phyloP scores from a whole-genome alignment of 192 early-diverging fungal species.

The Podochytrium sp. region DNA sequence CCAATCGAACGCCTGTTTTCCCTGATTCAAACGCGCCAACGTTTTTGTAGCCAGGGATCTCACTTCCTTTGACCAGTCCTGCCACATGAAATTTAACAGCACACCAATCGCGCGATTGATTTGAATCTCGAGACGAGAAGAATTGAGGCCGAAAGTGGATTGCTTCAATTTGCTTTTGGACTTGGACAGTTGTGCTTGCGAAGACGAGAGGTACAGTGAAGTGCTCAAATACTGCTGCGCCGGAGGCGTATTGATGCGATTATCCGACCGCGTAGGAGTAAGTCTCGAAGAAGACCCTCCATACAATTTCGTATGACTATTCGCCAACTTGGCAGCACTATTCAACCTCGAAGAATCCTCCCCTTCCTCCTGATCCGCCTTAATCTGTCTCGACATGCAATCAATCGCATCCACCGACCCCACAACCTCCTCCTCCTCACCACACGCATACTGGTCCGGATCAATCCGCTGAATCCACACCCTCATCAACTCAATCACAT shows the following conservation, averaged over 20 bases:
- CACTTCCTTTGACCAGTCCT: slow-evolving; percentile 52
- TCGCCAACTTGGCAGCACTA: not conserved
- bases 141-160: not conserved
- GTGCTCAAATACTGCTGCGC: not conserved
- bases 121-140: slow-evolving; percentile 7
- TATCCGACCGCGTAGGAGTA: too few relatives aligned
- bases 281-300: not conserved
- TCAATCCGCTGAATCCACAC: slow-evolving; percentile 41
- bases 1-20: slow-evolving; percentile 44
- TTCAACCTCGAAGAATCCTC: not conserved
- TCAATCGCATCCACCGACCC: not conserved
- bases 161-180: not conserved
- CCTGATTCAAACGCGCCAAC: slow-evolving; percentile 42
- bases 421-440: not conserved
- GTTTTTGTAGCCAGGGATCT: slow-evolving; percentile 38
- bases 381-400: not conserved
- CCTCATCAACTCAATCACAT: slow-evolving; percentile 45
- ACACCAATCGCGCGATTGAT: slow-evolving; percentile 34
- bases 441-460: not conserved
- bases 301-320: not conserved
- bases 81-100: slow-evolving; percentile 56
- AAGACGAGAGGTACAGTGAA: not conserved
- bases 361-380: not conserved
- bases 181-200: not conserved
- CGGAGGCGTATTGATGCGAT: too few relatives aligned